Base-by-base conservation (phyloP, 2,329 filamentous ascomycete species). In the Aphanoascus verrucosus region DNA sequence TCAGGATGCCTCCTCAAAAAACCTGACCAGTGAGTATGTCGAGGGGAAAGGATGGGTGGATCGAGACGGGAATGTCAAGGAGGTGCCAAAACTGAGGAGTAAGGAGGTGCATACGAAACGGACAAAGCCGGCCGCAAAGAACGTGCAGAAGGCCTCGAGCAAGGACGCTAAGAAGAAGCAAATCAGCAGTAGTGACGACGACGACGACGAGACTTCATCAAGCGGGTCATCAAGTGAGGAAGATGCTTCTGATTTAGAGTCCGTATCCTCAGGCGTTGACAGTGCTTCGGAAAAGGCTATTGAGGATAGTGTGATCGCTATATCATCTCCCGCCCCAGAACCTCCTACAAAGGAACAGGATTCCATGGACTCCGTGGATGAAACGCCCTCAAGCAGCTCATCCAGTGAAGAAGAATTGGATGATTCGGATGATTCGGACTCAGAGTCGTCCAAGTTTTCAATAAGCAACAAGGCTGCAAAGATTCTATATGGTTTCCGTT, bases 1-100 rank as follows among this genome's bases (percentile, higher is more conserved):
- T 11, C 62, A 66, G 12, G 67, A 73, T 41, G 69, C 72, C 4
- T 66, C 71, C 1, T 70, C 69, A 1, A 69, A 70, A 1, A 75
- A 76, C 45, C 66, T 74, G n/a, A 74, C 76, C 38, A 68, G 75
- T 2, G 82, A 84, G 53, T 96, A 84, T 65, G 79, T 93, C 40
- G 85, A 95, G 52, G 89, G 85, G 19, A 84, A 86, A 63, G 91
- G 91, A 1, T 97, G 93, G 91, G 78, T 95, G 0, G 85, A 95
- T 61, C 80, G 82, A 57, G 74, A 84, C 14, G 90, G 90, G 5
- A 81, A 83, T 53, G 72, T 96, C 1, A 79, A 94, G 57, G 69
- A 72, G 57, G 38, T 59, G 8, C 41, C 43, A n/a, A 42, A 43
- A 12, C 28, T 54, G 37, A 54, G 38, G 32, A 40, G 20, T 9